These are phyloP conservation scores for Linaria vulgaris DNA, from an alignment of 257 asterid species.

Conservation along the genomic window DNA sequence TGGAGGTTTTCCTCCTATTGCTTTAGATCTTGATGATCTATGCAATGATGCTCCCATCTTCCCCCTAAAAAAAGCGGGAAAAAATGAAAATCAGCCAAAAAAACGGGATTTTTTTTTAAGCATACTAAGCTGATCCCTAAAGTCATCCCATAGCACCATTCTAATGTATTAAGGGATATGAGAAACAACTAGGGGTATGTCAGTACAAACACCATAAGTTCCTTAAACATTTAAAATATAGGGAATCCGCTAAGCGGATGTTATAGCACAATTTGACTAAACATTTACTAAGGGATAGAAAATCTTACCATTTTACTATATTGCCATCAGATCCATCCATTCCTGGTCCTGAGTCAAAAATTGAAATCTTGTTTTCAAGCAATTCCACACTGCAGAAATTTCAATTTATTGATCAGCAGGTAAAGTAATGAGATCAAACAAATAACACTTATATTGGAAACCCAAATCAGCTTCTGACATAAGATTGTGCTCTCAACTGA, in stretches of 20 bases:
- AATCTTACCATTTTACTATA: slow-evolving; percentile 62
- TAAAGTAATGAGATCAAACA: not conserved
- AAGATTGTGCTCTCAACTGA: not conserved
- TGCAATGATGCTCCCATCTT: slow-evolving; percentile 77
- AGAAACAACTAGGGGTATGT: not conserved
- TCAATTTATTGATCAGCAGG: slow-evolving; percentile 24
- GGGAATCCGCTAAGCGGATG: not conserved
- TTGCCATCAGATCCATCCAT: slow-evolving; percentile 72
- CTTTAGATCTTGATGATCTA: slow-evolving; percentile 42
- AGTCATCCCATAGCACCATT: not conserved
- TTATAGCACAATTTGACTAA: not conserved
- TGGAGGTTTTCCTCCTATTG: slow-evolving; percentile 71
- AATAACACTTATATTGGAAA: not conserved
- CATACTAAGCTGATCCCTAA: not conserved
- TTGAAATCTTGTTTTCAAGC: slow-evolving; percentile 33
- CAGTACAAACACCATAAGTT: not conserved
- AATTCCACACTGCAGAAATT: slow-evolving; percentile 47
- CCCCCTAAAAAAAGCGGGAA: slow-evolving; percentile 48
- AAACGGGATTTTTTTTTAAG: no score
- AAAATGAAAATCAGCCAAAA: not conserved
- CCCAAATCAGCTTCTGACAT: not conserved
- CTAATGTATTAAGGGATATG: not conserved
- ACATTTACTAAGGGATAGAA: slow-evolving; percentile 1
- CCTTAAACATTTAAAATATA: not conserved
- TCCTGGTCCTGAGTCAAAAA: slow-evolving; percentile 76